A percentile compares a stretch with the other conserved stretches of the same genome.
These are phyloP conservation scores for Papiliotrema laurentii DNA, from an alignment of 1,284 basidiomycete species.

Conservation along the genomic window DNA sequence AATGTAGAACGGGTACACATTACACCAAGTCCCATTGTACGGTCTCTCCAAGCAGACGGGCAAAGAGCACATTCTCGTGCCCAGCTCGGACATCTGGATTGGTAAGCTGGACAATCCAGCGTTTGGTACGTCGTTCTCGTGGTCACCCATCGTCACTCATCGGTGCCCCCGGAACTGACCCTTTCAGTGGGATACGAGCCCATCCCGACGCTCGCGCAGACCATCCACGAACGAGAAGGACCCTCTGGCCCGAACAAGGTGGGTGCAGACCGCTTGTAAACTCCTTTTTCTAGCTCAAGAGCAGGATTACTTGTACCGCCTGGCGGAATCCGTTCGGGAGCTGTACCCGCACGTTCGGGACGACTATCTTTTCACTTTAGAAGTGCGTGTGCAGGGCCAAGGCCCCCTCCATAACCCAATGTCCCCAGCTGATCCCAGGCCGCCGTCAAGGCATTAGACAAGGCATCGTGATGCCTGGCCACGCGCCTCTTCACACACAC, in stretches of 20 bases:
- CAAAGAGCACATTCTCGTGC: slow-evolving; percentile 21
- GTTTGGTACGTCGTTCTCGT: slow-evolving; percentile 26
- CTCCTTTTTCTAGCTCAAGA: neutral
- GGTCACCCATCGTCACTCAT: neutral
- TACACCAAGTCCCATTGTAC: slow-evolving; percentile 35
- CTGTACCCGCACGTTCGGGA: slow-evolving; percentile 40
- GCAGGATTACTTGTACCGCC: slow-evolving; percentile 40
- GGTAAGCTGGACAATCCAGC: slow-evolving; percentile 38
- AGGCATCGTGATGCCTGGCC: no score
- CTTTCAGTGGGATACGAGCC: slow-evolving; percentile 36
- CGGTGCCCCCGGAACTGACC: neutral
- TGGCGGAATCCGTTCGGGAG: slow-evolving; percentile 36
- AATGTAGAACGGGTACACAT: slow-evolving; percentile 39
- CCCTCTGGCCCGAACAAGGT: slow-evolving; percentile 42
- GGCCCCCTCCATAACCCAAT: no score
- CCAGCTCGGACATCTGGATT: slow-evolving; percentile 33
- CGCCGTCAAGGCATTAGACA: slow-evolving; percentile 7
- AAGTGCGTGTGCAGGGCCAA: no score
- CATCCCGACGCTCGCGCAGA: slow-evolving; percentile 17
- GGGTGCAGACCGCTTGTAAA: neutral
- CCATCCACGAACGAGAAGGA: slow-evolving; percentile 25
- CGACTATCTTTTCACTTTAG: slow-evolving; percentile 38
- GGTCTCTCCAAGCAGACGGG: slow-evolving; percentile 7
- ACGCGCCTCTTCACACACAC: no score
- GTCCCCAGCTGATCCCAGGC: slow-evolving; percentile 3